Percentiles rank a stretch among this genome's conserved stretches.
Evolutionary conservation across 495 filamentous ascomycete species (phyloP).

Genomic region (Penicillium malachiteum): DNA sequence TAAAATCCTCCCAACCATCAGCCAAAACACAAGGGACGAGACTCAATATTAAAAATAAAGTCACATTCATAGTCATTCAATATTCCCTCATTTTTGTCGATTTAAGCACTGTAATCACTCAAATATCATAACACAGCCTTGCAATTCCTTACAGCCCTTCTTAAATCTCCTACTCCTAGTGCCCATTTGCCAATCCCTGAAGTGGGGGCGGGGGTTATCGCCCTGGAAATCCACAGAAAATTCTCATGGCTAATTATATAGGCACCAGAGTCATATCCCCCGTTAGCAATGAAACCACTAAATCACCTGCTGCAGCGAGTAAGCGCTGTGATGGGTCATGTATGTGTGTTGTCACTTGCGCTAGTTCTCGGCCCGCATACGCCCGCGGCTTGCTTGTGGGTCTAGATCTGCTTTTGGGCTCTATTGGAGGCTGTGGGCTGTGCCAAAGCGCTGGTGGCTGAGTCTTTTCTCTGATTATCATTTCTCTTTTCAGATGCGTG

Average conservation of each 20-base stretch:
- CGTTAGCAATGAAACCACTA: constrained; percentile 11
- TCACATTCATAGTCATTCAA: neutral
- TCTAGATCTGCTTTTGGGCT: constrained; percentile 1
- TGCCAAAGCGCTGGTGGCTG: neutral
- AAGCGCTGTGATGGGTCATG: constrained; percentile 11
- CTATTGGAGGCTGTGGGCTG: too few species aligned
- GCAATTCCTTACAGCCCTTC: neutral
- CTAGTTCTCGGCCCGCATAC: constrained; percentile 13
- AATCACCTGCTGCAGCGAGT: constrained; percentile 6
- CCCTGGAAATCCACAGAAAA: neutral
- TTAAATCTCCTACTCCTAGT: neutral
- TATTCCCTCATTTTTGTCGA: constrained; percentile 5
- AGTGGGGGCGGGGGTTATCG: neutral
- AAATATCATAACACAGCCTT: neutral
- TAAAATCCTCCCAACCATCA: constrained; percentile 49
- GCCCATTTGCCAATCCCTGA: neutral
- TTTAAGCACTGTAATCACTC: neutral
- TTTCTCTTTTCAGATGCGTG: neutral
- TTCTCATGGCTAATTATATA: constrained; percentile 3
- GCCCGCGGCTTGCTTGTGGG: constrained; percentile 4
- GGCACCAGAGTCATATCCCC: neutral
- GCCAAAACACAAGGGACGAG: constrained; percentile 18
- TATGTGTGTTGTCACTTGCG: constrained; percentile 1
- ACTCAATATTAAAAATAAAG: constrained; percentile 17
- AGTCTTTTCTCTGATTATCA: neutral